Conservation (phyloP, 2,329 filamentous ascomycete species). For the Geosmithia flava region DNA sequence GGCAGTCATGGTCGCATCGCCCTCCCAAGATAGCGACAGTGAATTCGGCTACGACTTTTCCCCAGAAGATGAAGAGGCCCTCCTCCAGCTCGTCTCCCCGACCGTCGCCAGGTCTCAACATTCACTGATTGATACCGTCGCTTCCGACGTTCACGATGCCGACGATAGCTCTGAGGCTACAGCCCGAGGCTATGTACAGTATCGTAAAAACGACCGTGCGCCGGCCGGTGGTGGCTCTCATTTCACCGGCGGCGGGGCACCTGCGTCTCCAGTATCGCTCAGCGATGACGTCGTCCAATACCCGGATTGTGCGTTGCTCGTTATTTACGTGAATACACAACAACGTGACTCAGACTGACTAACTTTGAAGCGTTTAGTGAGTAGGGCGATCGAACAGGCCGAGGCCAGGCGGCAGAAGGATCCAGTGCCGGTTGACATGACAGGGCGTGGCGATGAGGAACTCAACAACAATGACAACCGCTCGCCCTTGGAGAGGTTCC, state of each 20-base stretch:
- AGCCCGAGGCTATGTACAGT: background rate
- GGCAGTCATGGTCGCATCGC: slow-evolving; percentile 3
- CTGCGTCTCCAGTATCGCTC: slow-evolving; percentile 5
- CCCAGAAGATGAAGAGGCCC: slow-evolving; percentile 29
- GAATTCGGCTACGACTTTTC: slow-evolving; percentile 36
- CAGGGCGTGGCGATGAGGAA: slow-evolving; percentile 8
- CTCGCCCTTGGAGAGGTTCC: slow-evolving; percentile 65
- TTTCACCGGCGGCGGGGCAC: background rate
- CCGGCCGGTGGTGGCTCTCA: background rate
- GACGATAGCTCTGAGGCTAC: background rate
- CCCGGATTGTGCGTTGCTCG: slow-evolving; percentile 36
- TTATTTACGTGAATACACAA: background rate
- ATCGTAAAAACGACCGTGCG: background rate
- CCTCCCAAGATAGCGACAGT: slow-evolving; percentile 18
- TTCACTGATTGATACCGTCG: background rate
- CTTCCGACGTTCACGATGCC: slow-evolving; percentile 2
- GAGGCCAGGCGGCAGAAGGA: slow-evolving; percentile 4
- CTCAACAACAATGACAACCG: slow-evolving; percentile 18
- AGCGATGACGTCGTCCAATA: slow-evolving; percentile 22
- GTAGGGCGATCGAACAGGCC: slow-evolving; percentile 21
- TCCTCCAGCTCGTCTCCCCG: slow-evolving; percentile 18
- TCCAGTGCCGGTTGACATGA: slow-evolving; percentile 4
- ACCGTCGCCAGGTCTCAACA: background rate
- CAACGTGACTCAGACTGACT: slow-evolving; percentile 31
- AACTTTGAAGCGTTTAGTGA: slow-evolving; percentile 53